These are phyloP conservation scores for Flammula alnicola DNA, from an alignment of 1,284 basidiomycete species.

Conservation along the genomic window DNA sequence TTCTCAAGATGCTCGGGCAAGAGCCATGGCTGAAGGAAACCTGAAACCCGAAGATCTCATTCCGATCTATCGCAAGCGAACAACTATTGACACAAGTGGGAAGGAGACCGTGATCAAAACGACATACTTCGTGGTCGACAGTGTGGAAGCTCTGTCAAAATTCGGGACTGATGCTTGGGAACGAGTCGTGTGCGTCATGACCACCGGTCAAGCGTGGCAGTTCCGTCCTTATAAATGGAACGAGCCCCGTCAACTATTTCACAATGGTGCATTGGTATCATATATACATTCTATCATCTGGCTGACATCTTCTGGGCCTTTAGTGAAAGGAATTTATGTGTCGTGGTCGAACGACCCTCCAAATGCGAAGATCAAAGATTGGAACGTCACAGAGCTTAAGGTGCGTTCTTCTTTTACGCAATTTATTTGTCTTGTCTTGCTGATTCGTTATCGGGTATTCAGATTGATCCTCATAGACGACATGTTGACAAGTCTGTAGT, in stretches of 20 bases:
- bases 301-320: constrained; percentile 1
- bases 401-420: constrained; percentile 43
- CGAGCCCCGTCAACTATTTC: constrained; percentile 90
- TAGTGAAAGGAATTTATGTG: constrained; percentile 93
- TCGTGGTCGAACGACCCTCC: constrained; percentile 92
- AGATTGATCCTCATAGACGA: constrained; percentile 90
- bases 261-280: constrained; percentile 76
- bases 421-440: constrained; percentile 5
- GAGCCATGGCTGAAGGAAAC: constrained; percentile 73
- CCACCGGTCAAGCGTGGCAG: constrained; percentile 97
- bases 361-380: constrained; percentile 89
- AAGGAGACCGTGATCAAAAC: constrained; percentile 48
- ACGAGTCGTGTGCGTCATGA: constrained; percentile 95
- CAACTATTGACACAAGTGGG: constrained; percentile 58
- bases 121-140: constrained; percentile 86
- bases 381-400: constrained; percentile 96
- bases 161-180: constrained; percentile 94
- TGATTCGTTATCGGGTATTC: constrained; percentile 2
- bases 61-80: constrained; percentile 79
- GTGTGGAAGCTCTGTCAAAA: constrained; percentile 89
- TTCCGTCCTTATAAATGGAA: constrained; percentile 97
- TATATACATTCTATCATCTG: not conserved
- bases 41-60: constrained; percentile 83
- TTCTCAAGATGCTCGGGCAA: constrained; percentile 74
- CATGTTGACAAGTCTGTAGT: constrained; percentile 97